A percentile compares a stretch with the other conserved stretches of the same genome.
phyloP scores from a whole-genome alignment of 257 asterid genomes.

The Prunella vulgaris region DNA sequence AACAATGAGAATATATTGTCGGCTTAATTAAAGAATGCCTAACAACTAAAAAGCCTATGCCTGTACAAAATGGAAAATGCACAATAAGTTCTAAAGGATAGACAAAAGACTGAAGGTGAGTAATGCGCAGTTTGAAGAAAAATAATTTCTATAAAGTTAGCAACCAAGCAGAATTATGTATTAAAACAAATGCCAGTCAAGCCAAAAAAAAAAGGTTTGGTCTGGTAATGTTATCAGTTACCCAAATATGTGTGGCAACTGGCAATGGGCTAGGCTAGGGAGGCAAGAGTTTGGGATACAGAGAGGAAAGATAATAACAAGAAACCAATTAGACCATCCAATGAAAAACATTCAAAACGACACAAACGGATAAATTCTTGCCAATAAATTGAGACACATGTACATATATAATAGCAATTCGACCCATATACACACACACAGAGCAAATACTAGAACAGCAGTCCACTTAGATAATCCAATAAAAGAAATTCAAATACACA shows the following conservation, averaged over 20 bases:
- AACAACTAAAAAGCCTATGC: background rate
- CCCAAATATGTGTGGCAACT: background rate
- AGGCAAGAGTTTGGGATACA: background rate
- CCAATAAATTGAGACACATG: background rate
- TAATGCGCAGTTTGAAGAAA: no score
- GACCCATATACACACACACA: background rate
- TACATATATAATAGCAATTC: background rate
- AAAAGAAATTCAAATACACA: background rate
- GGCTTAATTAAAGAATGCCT: conserved; percentile 3
- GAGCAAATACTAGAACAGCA: background rate
- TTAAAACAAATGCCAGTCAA: background rate
- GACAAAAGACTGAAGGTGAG: background rate
- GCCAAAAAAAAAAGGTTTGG: background rate
- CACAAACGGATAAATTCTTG: background rate
- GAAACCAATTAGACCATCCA: background rate
- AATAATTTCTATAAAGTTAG: background rate
- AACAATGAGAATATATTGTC: background rate
- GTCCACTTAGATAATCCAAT: background rate
- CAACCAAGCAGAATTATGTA: background rate
- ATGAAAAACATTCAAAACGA: background rate
- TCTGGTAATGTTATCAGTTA: background rate
- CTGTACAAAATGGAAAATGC: conserved; percentile 2
- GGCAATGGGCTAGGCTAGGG: no score
- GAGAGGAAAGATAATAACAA: background rate
- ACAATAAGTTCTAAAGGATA: background rate